Evolutionary conservation across 139 green algal genomes (phyloP).

Genomic region (Coelastrella sp.): DNA sequence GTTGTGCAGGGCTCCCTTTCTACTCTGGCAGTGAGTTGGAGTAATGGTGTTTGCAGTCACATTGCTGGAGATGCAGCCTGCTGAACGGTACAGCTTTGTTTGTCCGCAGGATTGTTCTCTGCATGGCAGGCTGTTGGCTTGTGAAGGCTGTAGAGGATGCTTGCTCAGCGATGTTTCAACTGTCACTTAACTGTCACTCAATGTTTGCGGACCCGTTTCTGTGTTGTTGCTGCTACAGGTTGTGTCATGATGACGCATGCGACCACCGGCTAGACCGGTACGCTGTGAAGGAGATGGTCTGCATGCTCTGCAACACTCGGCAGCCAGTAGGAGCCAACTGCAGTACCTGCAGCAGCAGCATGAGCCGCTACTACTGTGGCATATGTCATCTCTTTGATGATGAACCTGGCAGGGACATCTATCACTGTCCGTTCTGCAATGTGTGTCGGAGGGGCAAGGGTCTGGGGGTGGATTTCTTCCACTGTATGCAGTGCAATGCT

Average conservation of each 20-base stretch:
- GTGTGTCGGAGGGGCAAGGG: conserved; percentile 80
- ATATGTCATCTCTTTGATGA: conserved; percentile 98
- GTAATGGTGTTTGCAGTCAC: not conserved
- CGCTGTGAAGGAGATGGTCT: conserved; percentile 83
- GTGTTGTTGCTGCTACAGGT: conserved; percentile 63
- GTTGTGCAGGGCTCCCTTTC: not conserved
- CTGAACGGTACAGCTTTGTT: too few relatives aligned
- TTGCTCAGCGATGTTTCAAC: too few relatives aligned
- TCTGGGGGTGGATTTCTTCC: conserved; percentile 93
- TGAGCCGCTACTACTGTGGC: conserved; percentile 96
- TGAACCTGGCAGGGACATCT: conserved; percentile 84
- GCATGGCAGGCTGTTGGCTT: too few relatives aligned
- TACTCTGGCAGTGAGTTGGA: not conserved
- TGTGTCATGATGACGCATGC: conserved; percentile 94
- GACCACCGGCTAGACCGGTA: conserved; percentile 92
- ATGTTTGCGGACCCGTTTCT: not conserved
- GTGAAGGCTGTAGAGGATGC: too few relatives aligned
- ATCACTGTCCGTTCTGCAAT: conserved; percentile 99
- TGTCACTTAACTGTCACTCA: not conserved
- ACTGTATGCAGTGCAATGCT: conserved; percentile 98
- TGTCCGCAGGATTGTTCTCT: too few relatives aligned
- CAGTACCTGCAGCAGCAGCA: conserved; percentile 58
- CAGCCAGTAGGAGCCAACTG: conserved; percentile 76
- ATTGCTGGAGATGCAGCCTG: too few relatives aligned
- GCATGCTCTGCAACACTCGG: conserved; percentile 89